Evolutionary conservation across 2,329 filamentous ascomycete species (phyloP).

Genomic region (Colletotrichum falcatum): DNA sequence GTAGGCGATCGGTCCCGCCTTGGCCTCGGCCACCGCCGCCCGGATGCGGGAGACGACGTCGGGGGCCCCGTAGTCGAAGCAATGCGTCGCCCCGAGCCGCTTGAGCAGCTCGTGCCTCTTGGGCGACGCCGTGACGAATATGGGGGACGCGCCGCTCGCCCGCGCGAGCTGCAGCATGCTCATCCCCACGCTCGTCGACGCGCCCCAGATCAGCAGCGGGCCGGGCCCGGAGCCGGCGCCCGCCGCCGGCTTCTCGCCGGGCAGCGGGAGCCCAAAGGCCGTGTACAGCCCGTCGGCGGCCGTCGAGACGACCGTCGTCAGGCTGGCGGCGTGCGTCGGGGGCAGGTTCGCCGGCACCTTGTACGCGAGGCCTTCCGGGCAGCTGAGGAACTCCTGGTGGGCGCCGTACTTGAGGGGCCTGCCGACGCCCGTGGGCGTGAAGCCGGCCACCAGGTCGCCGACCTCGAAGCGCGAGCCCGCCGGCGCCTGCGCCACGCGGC

Average conservation of each 20-base stretch:
- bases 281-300: conserved; percentile 44
- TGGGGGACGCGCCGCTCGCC: conserved; percentile 47
- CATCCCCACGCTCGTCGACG: conserved; percentile 50
- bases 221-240: conserved; percentile 29
- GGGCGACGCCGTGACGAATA: conserved; percentile 50
- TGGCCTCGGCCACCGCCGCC: conserved; percentile 15
- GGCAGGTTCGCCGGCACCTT: conserved; percentile 34
- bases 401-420: conserved; percentile 24
- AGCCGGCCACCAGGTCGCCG: conserved; percentile 25
- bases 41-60: conserved; percentile 16
- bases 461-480: not conserved
- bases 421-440: conserved; percentile 22
- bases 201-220: conserved; percentile 54
- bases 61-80: conserved; percentile 50
- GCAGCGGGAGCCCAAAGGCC: conserved; percentile 38
- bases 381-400: conserved; percentile 26
- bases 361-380: conserved; percentile 19
- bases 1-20: conserved; percentile 21
- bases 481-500: conserved; percentile 5
- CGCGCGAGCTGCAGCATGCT: conserved; percentile 51
- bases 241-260: conserved; percentile 10
- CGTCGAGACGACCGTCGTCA: conserved; percentile 38
- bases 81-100: conserved; percentile 49
- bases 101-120: conserved; percentile 49
- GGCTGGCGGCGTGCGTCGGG: conserved; percentile 35